Conservation (phyloP, 2,329 filamentous ascomycete genomes). For the Fusarium coicis region DNA sequence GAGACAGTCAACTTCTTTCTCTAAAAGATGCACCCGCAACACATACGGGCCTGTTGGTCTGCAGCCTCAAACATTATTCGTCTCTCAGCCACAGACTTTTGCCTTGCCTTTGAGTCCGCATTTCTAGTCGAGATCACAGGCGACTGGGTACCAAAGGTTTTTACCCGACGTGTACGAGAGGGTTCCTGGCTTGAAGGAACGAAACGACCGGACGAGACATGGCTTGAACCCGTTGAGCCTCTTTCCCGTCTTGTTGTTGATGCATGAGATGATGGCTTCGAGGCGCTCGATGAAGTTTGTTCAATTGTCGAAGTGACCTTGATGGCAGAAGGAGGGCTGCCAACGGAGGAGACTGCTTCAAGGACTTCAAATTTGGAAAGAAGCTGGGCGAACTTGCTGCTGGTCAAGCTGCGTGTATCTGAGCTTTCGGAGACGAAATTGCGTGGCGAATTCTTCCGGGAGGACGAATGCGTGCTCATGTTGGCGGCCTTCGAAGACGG, state of each 20-base stretch:
- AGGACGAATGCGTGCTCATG: constrained; percentile 24
- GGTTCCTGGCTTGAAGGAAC: background rate
- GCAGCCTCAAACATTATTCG: constrained; percentile 36
- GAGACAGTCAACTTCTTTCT: background rate
- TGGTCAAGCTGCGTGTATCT: constrained; percentile 1
- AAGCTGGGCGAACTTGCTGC: constrained; percentile 45
- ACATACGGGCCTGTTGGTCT: constrained; percentile 7
- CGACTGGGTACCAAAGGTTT: constrained; percentile 22
- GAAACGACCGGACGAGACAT: constrained; percentile 11
- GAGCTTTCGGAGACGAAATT: constrained; percentile 14
- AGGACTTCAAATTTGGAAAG: constrained; percentile 52
- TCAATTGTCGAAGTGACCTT: background rate
- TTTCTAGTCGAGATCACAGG: background rate
- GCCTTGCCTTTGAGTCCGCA: constrained; percentile 11
- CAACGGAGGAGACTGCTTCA: constrained; percentile 30
- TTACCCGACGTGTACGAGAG: constrained; percentile 9
- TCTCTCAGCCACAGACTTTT: constrained; percentile 42
- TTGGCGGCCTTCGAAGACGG: background rate
- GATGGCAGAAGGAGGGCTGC: background rate
- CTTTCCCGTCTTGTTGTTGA: background rate
- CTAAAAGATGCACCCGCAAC: background rate
- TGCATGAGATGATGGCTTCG: background rate
- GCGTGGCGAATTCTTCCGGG: constrained; percentile 9
- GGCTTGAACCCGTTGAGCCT: constrained; percentile 3
- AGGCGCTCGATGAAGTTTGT: background rate